Percentiles rank a stretch among this genome's conserved stretches.
phyloP scores from a whole-genome alignment of 1,284 basidiomycete species.

The Sanghuangporus baumii region DNA sequence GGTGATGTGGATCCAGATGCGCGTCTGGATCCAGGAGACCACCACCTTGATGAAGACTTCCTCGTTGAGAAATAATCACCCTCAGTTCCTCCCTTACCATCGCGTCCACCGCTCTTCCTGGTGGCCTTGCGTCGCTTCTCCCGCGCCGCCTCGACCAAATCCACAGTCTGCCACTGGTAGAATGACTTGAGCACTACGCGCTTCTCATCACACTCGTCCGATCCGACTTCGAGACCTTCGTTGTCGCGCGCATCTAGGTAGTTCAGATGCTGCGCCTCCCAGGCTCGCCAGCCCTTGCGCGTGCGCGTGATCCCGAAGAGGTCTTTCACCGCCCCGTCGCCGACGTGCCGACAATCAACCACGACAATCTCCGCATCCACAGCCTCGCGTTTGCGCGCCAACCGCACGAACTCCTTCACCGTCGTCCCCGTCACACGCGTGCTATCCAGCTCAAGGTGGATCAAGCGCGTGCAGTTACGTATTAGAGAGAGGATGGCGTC shows the following conservation, averaged over 20 bases:
- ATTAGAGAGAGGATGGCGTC: slow-evolving; percentile 63
- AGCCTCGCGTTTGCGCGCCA: slow-evolving; percentile 43
- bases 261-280: slow-evolving; percentile 56
- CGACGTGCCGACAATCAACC: slow-evolving; percentile 72
- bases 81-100: slow-evolving; percentile 1
- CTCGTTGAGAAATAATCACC: slow-evolving; percentile 21
- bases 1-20: slow-evolving; percentile 31
- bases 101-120: slow-evolving; percentile 26
- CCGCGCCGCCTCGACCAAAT: slow-evolving; percentile 56
- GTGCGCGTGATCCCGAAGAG: slow-evolving; percentile 53
- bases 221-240: slow-evolving; percentile 55
- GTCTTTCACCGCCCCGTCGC: slow-evolving; percentile 57
- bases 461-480: slow-evolving; percentile 53
- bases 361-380: slow-evolving; percentile 53
- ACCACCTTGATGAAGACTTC: slow-evolving; percentile 39
- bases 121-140: slow-evolving; percentile 49
- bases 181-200: slow-evolving; percentile 82
- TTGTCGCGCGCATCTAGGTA: slow-evolving; percentile 66
- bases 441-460: slow-evolving; percentile 70
- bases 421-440: slow-evolving; percentile 64
- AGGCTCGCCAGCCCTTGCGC: slow-evolving; percentile 65
- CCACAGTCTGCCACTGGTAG: slow-evolving; percentile 82
- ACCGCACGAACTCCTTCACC: slow-evolving; percentile 63
- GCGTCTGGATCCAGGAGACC: slow-evolving; percentile 37
- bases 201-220: slow-evolving; percentile 69